A percentile compares a stretch with the other conserved stretches of the same genome.
phyloP scores from a whole-genome alignment of 1,284 basidiomycete genomes.

The Microbotryum scabiosae region DNA sequence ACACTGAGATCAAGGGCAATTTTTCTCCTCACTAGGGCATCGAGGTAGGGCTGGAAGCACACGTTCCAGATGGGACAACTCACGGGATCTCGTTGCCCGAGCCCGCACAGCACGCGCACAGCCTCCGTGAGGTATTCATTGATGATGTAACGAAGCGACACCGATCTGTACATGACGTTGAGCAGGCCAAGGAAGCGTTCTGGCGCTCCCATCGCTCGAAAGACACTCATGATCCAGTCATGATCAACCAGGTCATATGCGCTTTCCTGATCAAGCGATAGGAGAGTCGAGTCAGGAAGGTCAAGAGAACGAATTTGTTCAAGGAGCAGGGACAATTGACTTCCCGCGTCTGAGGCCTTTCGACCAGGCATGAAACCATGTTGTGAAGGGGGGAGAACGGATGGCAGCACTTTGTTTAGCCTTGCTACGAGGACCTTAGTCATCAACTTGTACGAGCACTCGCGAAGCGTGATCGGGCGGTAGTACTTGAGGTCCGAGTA shows the following conservation, averaged over 20 bases:
- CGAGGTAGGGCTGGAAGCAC: slow-evolving; percentile 3
- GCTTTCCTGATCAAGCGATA: slow-evolving; percentile 1
- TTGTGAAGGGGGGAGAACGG: not conserved
- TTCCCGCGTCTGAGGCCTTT: not conserved
- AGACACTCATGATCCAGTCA: not conserved
- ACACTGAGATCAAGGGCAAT: not conserved
- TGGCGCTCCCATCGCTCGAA: not conserved
- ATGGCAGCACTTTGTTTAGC: not conserved
- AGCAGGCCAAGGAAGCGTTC: not conserved
- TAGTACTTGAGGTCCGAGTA: not conserved
- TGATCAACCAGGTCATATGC: slow-evolving; percentile 6
- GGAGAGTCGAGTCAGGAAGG: not conserved
- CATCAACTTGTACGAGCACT: not conserved
- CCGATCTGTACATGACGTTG: not conserved
- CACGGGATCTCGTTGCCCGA: not conserved
- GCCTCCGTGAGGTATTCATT: not conserved
- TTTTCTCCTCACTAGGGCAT: not conserved
- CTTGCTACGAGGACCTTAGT: not conserved
- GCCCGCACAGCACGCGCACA: not conserved
- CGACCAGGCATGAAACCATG: slow-evolving; percentile 2
- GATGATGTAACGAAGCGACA: slow-evolving; percentile 1
- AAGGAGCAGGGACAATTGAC: not conserved
- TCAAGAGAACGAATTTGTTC: not conserved
- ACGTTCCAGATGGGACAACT: slow-evolving; percentile 1
- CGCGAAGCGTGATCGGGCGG: slow-evolving; percentile 1